Conservation (phyloP, 2,329 filamentous ascomycete species). For the Dactylellina haptotyla region DNA sequence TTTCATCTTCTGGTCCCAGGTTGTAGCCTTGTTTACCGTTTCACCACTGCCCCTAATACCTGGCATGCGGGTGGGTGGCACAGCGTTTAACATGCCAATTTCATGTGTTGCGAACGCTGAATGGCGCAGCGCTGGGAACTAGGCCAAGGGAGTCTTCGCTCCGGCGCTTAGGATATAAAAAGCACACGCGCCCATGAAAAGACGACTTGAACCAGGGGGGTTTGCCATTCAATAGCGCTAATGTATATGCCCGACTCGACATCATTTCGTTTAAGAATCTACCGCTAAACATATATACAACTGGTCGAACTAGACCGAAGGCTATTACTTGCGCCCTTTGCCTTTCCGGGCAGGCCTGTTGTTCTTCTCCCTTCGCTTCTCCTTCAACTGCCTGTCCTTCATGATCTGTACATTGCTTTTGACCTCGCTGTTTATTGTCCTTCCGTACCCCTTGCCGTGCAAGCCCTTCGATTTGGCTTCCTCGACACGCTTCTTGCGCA, state of each 20-base stretch:
- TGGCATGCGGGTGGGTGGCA: constrained; percentile 8
- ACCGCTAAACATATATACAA: constrained; percentile 31
- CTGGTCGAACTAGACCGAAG: neutral
- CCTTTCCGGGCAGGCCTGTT: constrained; percentile 74
- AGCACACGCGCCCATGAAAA: neutral
- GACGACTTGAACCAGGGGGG: neutral
- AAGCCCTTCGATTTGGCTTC: constrained; percentile 87
- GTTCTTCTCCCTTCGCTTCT: constrained; percentile 85
- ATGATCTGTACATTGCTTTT: constrained; percentile 84
- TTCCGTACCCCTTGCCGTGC: constrained; percentile 74
- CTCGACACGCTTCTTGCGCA: constrained; percentile 86
- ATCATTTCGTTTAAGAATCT: constrained; percentile 17
- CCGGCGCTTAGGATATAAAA: constrained; percentile 43
- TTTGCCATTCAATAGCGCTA: constrained; percentile 11
- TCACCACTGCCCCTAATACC: neutral
- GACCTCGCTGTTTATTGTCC: constrained; percentile 79
- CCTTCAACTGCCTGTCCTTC: constrained; percentile 80
- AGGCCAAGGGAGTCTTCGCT: constrained; percentile 5
- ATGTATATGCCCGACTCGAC: constrained; percentile 7
- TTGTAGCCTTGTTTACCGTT: constrained; percentile 23
- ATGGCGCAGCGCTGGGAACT: neutral
- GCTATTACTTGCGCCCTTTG: constrained; percentile 53
- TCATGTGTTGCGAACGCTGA: constrained; percentile 11
- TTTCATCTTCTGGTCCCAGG: neutral
- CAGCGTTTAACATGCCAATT: constrained; percentile 8